A percentile compares a stretch with the other conserved stretches of the same genome.
Conservation (phyloP, 148 eudicot species). For the Amaranthus hypochondriacus region DNA sequence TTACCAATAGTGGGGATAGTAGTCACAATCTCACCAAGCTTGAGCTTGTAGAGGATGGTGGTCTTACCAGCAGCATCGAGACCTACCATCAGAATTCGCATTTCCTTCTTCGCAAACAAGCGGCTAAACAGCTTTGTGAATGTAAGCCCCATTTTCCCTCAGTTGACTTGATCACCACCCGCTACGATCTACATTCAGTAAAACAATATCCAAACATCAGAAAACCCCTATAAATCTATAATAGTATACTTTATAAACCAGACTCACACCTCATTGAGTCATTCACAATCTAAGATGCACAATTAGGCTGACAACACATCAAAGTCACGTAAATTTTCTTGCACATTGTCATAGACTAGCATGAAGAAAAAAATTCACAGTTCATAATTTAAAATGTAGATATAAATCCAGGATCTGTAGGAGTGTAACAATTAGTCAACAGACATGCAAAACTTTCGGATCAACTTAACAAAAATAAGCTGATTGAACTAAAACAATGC, state of each 20-base stretch:
- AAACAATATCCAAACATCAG: neutral
- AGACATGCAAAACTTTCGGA: neutral
- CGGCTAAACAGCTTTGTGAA: slow-evolving; percentile 70
- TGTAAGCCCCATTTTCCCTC: slow-evolving; percentile 51
- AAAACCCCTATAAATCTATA: neutral
- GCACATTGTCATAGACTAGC: neutral
- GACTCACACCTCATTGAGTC: too few species aligned
- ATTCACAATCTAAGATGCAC: neutral
- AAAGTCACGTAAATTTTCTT: neutral
- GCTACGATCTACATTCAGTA: slow-evolving; percentile 1
- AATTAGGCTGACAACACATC: neutral
- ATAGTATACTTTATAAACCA: neutral
- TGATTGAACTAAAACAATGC: neutral
- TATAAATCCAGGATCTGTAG: slow-evolving; percentile 1
- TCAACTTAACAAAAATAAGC: neutral
- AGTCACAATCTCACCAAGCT: slow-evolving; percentile 71
- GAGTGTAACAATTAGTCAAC: neutral
- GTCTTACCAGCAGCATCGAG: slow-evolving; percentile 80
- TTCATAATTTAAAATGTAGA: neutral
- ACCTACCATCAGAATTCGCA: slow-evolving; percentile 72
- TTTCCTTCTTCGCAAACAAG: slow-evolving; percentile 66
- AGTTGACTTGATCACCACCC: slow-evolving; percentile 8
- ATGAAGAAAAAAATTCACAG: neutral
- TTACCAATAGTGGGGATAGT: slow-evolving; percentile 71
- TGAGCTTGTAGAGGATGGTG: slow-evolving; percentile 67